These are phyloP conservation scores for Boletus speciosus DNA, from an alignment of 768 basidiomycete species.

Conservation along the genomic window DNA sequence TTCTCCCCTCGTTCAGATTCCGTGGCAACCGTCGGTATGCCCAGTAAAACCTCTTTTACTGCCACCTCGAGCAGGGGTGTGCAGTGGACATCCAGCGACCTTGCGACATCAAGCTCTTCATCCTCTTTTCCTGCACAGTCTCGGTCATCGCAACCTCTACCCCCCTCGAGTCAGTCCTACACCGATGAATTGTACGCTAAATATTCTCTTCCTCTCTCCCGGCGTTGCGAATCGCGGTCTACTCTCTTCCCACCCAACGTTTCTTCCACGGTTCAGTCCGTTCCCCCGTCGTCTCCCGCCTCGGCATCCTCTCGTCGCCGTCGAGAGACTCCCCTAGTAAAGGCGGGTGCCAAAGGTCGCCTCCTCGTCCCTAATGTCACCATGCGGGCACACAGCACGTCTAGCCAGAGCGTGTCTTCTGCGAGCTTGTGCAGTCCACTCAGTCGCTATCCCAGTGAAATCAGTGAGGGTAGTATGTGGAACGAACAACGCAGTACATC, in stretches of 20 bases:
- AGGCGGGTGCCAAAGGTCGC: conserved; percentile 60
- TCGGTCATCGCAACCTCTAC: conserved; percentile 21
- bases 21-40: conserved; percentile 28
- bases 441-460: conserved; percentile 39
- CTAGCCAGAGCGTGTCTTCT: conserved; percentile 32
- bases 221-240: conserved; percentile 50
- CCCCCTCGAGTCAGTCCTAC: conserved; percentile 30
- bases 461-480: conserved; percentile 35
- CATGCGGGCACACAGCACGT: conserved; percentile 29
- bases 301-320: conserved; percentile 35
- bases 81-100: conserved; percentile 44
- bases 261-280: conserved; percentile 35
- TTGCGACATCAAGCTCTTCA: conserved; percentile 15
- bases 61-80: conserved; percentile 52
- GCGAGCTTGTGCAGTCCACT: conserved; percentile 36
- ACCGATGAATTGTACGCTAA: conserved; percentile 51
- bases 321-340: conserved; percentile 54
- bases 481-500: conserved; percentile 23
- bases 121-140: conserved; percentile 26
- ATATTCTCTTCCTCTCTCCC: conserved; percentile 53
- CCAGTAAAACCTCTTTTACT: conserved; percentile 40
- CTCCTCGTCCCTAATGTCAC: conserved; percentile 52
- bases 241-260: conserved; percentile 36
- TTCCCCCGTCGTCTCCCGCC: conserved; percentile 35
- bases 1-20: conserved; percentile 41